A percentile compares a stretch with the other conserved stretches of the same genome.
phyloP scores from a whole-genome alignment of 2,329 filamentous ascomycete genomes.

The Stemphylium beticola region DNA sequence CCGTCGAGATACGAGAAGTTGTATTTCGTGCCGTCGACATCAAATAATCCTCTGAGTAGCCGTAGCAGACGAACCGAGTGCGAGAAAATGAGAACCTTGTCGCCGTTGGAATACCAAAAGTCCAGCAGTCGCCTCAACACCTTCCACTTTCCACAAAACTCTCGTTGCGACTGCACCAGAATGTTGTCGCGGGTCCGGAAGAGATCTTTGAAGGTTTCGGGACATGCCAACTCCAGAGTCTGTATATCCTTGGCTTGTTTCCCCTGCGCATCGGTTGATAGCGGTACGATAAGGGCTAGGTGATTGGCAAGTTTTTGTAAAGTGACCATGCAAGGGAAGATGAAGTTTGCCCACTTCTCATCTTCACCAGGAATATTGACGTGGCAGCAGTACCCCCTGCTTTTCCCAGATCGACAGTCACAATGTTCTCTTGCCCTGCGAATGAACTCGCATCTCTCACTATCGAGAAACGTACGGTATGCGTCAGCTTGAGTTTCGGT shows the following conservation, averaged over 20 bases:
- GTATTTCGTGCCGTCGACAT: slow-evolving; percentile 76
- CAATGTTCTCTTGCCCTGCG: slow-evolving; percentile 72
- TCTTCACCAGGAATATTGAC: slow-evolving; percentile 60
- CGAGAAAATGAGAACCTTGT: slow-evolving; percentile 95
- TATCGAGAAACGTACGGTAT: slow-evolving; percentile 81
- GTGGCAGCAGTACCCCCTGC: slow-evolving; percentile 82
- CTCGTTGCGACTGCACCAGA: slow-evolving; percentile 79
- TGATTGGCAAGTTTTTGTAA: slow-evolving; percentile 92
- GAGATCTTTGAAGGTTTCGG: slow-evolving; percentile 74
- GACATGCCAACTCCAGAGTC: slow-evolving; percentile 75
- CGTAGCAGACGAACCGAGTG: slow-evolving; percentile 85
- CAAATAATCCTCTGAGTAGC: slow-evolving; percentile 85
- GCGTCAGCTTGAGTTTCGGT: slow-evolving; percentile 80
- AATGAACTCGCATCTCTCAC: slow-evolving; percentile 72
- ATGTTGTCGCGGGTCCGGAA: slow-evolving; percentile 80
- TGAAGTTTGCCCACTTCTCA: slow-evolving; percentile 72
- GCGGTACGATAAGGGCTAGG: slow-evolving; percentile 83
- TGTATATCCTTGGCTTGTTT: slow-evolving; percentile 81
- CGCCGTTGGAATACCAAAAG: slow-evolving; percentile 87
- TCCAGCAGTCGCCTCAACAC: slow-evolving; percentile 83
- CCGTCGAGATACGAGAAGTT: slow-evolving; percentile 92
- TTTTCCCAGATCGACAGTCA: slow-evolving; percentile 70
- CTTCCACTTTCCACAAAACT: slow-evolving; percentile 97
- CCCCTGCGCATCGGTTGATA: slow-evolving; percentile 66
- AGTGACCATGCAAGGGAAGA: slow-evolving; percentile 83